phyloP scores from a whole-genome alignment of 768 basidiomycete genomes.

The Kwoniella sp. region DNA sequence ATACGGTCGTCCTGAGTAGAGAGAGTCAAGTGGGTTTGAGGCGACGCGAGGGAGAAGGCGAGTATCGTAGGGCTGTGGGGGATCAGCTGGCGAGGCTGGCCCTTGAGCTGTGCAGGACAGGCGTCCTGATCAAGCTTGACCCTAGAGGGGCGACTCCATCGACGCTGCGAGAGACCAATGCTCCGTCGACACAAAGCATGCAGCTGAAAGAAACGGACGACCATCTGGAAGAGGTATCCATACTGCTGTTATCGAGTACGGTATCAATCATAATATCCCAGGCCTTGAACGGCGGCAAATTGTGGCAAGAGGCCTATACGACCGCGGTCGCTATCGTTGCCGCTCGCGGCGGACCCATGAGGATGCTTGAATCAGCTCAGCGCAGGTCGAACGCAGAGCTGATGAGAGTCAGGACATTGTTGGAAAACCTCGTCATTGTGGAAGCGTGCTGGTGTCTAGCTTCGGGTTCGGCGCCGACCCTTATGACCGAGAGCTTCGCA shows the following conservation, averaged over 20 bases:
- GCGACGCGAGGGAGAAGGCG: not conserved
- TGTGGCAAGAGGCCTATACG: constrained; percentile 20
- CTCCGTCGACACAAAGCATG: too few species aligned
- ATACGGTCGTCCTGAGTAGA: not conserved
- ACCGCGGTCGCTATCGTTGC: constrained; percentile 8
- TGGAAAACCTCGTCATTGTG: constrained; percentile 19
- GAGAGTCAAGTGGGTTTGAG: not conserved
- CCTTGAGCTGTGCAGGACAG: constrained; percentile 12
- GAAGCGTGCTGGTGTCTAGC: constrained; percentile 25
- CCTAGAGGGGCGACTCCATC: not conserved
- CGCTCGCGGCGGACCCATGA: constrained; percentile 15
- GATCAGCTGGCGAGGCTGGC: constrained; percentile 6
- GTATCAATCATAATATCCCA: constrained; percentile 20
- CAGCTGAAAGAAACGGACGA: not conserved
- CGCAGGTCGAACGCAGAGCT: not conserved
- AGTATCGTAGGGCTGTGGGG: constrained; percentile 7
- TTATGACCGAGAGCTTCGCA: constrained; percentile 25
- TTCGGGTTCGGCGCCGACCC: constrained; percentile 16
- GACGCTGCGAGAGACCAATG: too few species aligned
- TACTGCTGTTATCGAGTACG: constrained; percentile 17
- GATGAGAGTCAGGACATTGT: constrained; percentile 8
- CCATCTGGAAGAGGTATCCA: constrained; percentile 3
- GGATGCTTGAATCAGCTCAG: constrained; percentile 17
- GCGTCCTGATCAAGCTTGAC: constrained; percentile 3
- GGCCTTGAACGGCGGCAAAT: constrained; percentile 1